Base-by-base conservation (phyloP, 139 green algal species). In the Chlamydomonas schloesseri region DNA sequence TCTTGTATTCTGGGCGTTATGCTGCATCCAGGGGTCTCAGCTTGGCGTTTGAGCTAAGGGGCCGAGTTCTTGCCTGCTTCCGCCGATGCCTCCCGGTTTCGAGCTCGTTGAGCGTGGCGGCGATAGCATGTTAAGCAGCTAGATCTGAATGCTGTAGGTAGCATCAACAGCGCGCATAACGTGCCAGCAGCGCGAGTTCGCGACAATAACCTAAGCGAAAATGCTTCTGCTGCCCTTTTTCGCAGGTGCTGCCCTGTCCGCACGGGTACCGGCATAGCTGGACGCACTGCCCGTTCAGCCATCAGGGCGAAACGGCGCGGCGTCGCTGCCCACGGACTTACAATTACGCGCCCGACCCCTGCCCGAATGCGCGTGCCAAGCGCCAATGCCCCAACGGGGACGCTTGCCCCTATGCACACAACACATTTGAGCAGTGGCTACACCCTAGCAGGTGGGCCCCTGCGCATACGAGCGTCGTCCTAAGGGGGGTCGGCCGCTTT, bases 251-350 rank as follows among this genome's bases (percentile, higher is more conserved):
- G 81, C 81, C 81, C 1, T 87, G 81, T 36, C 81, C 81, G 17
- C 81, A 87, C 55, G 81, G 81, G 11, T 87, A 87, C 50, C 81
- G 81, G 10, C 94, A 97, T 86, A 94, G 96, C 87, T 97, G 94
- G 94, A 97, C 94, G 26, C 89, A 94, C 62, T 98, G 96, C 88
- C 95, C 95, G 11, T 99, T 98, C 81, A 93, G 96, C 15, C 97
- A 99, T 76, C 91, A 91, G 24, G 94, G 98, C 8, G 97, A 99
- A 90, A 98, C 98, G 71, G 97, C 97, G 9, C 81, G 92, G 13
- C 91, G 97, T 6, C 89, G 97, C 3, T 95, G 98, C 87, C 95
- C 96, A 4, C 88, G 93, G 14, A 34, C 88, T 0, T 92, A 93
- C 82, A 78, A 71, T 9, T 99, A 99, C 90, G 94, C 91, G 36